Evolutionary conservation across 169 alveolate genomes (phyloP).

Genomic region (Theileria sp.): DNA sequence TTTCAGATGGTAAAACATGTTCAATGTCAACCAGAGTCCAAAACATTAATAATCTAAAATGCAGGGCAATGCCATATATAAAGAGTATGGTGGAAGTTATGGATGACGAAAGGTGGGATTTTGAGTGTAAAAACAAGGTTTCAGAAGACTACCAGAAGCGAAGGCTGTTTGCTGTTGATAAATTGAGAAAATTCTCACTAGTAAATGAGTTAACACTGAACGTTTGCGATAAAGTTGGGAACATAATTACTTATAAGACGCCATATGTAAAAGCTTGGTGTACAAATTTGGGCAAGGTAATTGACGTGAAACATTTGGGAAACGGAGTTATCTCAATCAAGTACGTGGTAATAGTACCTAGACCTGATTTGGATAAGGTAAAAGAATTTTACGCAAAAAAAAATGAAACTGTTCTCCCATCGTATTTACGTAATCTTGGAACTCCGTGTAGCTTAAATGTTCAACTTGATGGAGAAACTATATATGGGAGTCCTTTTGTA

Average conservation of each 20-base stretch:
- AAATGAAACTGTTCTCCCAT: conserved; percentile 1
- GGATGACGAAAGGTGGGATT: conserved; percentile 18
- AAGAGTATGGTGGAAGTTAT: conserved; percentile 33
- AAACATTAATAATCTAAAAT: conserved; percentile 12
- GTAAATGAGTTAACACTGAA: conserved; percentile 41
- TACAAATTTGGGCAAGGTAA: conserved; percentile 37
- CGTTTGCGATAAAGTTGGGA: conserved; percentile 46
- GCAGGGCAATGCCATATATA: conserved; percentile 47
- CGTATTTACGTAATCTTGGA: conserved; percentile 1
- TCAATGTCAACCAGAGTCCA: conserved; percentile 33
- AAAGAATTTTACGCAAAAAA: not conserved
- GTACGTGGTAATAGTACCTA: conserved; percentile 43
- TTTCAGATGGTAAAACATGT: conserved; percentile 44
- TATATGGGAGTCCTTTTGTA: conserved; percentile 58
- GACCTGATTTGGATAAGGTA: conserved; percentile 13
- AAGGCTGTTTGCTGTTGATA: not conserved
- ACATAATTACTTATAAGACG: conserved; percentile 27
- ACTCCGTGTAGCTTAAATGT: conserved; percentile 38
- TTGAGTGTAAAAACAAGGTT: not conserved
- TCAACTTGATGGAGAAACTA: conserved; percentile 44
- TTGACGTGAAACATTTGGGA: conserved; percentile 20
- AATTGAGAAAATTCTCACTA: conserved; percentile 21
- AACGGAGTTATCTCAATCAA: conserved; percentile 40
- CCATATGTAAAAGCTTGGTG: conserved; percentile 61
- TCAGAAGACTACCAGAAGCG: not conserved